phyloP scores from a whole-genome alignment of 2,329 filamentous ascomycete species.

The Penicillium sp. region DNA sequence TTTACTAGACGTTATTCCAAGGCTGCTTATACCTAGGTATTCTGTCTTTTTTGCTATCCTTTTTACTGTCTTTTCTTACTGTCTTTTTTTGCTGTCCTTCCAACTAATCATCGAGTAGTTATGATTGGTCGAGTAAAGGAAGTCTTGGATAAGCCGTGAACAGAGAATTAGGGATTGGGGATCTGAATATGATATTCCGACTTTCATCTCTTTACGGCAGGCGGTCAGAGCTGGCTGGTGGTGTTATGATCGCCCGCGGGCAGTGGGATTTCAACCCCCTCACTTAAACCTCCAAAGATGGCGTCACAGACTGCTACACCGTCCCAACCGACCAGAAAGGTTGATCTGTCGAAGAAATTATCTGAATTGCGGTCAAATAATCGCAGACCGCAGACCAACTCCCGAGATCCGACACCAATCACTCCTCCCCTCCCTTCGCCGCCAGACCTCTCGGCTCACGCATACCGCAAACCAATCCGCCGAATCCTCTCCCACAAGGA shows the following conservation, averaged over 20 bases:
- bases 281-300: conserved; percentile 21
- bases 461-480: conserved; percentile 68
- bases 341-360: conserved; percentile 45
- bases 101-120: too few species aligned
- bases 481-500: conserved; percentile 81
- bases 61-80: too few species aligned
- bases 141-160: too few species aligned
- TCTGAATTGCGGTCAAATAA: conserved; percentile 37
- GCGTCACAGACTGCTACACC: conserved; percentile 21
- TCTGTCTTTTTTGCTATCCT: too few species aligned
- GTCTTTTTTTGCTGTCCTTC: too few species aligned
- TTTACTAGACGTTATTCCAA: too few species aligned
- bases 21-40: too few species aligned
- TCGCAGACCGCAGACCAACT: conserved; percentile 31
- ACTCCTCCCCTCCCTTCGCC: conserved; percentile 74
- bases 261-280: conserved; percentile 5
- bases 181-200: background rate
- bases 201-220: conserved; percentile 2
- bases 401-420: conserved; percentile 63
- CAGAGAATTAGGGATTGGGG: too few species aligned
- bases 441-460: conserved; percentile 60
- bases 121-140: too few species aligned
- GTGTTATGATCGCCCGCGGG: conserved; percentile 2
- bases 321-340: conserved; percentile 20
- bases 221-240: conserved; percentile 2